Evolutionary conservation across 2,329 filamentous ascomycete species (phyloP).

Genomic region (Nigrospora sphaerica): DNA sequence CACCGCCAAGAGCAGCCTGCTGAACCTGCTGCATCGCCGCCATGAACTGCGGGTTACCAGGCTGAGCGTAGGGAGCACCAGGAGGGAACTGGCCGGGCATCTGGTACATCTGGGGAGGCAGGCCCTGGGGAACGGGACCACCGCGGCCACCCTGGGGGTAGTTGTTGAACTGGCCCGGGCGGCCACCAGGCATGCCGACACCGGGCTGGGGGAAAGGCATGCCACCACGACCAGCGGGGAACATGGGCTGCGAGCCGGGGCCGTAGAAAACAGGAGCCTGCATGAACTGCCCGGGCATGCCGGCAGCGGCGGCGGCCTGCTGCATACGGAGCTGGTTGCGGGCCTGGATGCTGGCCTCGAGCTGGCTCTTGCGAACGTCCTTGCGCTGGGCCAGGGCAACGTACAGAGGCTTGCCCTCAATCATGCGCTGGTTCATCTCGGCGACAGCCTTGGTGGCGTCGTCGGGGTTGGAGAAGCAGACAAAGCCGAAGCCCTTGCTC

Average conservation of each 20-base stretch:
- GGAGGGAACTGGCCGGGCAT: constrained; percentile 76
- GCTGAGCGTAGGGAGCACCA: constrained; percentile 69
- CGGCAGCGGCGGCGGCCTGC: constrained; percentile 85
- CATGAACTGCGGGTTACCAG: constrained; percentile 72
- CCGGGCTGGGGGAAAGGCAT: constrained; percentile 60
- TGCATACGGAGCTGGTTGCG: constrained; percentile 98
- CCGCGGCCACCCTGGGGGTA: constrained; percentile 89
- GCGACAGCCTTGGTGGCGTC: constrained; percentile 98
- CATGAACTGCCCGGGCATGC: constrained; percentile 83
- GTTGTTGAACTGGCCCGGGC: constrained; percentile 73
- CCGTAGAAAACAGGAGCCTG: constrained; percentile 89
- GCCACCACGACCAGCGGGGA: constrained; percentile 58
- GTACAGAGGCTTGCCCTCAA: constrained; percentile 93
- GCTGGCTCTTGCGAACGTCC: constrained; percentile 98
- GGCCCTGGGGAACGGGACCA: constrained; percentile 69
- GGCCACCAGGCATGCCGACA: constrained; percentile 66
- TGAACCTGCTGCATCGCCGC: constrained; percentile 76
- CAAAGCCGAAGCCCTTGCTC: constrained; percentile 99
- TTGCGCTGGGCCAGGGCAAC: constrained; percentile 98
- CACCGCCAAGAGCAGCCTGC: constrained; percentile 51
- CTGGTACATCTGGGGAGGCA: constrained; percentile 83
- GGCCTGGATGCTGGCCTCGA: constrained; percentile 98
- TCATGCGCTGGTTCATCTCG: constrained; percentile 99
- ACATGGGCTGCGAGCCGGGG: constrained; percentile 69
- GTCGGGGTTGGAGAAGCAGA: constrained; percentile 99